phyloP scores from a whole-genome alignment of 768 basidiomycete species.

The Mycena rebaudengoi region DNA sequence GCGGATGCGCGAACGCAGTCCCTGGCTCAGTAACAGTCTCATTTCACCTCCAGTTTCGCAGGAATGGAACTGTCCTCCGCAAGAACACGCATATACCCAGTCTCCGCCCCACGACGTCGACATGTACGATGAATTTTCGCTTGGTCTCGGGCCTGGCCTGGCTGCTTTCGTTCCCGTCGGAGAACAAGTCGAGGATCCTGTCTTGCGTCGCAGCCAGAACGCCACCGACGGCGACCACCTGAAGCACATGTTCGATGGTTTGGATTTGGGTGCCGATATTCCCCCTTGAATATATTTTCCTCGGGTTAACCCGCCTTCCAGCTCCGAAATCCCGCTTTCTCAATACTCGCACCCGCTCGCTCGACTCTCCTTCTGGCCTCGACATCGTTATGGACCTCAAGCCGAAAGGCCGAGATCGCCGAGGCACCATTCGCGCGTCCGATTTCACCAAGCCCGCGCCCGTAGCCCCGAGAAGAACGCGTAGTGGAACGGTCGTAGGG shows the following conservation, averaged over 20 bases:
- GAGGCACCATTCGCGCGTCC: slow-evolving; percentile 61
- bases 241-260: slow-evolving; percentile 28
- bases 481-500: slow-evolving; percentile 43
- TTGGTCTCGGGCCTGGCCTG: slow-evolving; percentile 1
- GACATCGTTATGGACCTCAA: slow-evolving; percentile 14
- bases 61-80: slow-evolving; percentile 24
- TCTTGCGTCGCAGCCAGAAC: background rate
- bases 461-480: slow-evolving; percentile 43
- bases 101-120: slow-evolving; percentile 25
- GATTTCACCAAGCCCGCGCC: slow-evolving; percentile 40
- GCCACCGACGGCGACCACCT: slow-evolving; percentile 5
- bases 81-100: slow-evolving; percentile 22
- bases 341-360: slow-evolving; percentile 30
- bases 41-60: slow-evolving; percentile 32
- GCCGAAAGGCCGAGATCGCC: slow-evolving; percentile 44
- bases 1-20: slow-evolving; percentile 25
- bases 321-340: slow-evolving; percentile 17
- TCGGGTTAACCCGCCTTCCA: no score
- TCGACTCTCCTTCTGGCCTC: slow-evolving; percentile 22
- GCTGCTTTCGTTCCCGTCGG: background rate
- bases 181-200: background rate
- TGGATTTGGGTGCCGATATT: slow-evolving; percentile 24
- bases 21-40: slow-evolving; percentile 35
- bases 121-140: slow-evolving; percentile 28
- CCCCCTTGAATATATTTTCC: background rate